Base-by-base conservation (phyloP, 1,284 basidiomycete species). In the Apiotrichum brassicae region DNA sequence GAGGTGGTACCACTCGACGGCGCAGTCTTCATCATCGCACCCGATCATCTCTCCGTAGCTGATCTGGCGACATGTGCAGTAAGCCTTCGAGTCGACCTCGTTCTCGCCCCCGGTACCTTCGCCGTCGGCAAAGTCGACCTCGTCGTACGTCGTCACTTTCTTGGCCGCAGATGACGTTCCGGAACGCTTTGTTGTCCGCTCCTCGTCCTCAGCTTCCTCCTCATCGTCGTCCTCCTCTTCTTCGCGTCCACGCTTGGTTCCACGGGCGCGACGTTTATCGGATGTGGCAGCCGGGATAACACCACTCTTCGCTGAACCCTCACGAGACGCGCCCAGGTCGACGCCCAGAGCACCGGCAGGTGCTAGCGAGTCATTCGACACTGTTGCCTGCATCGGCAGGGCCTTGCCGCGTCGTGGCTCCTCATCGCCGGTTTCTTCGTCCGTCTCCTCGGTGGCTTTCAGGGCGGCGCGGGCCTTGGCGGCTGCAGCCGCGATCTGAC, bases 1-100 rank as follows among this genome's bases (percentile, higher is more conserved):
- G 42, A 93, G 76, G 70, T 94, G 90, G 78, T 90, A 94, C 89
- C 94, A 97, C 84, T 97, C 93, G 49, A 80, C 78, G 64, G 86
- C 83, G 73, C 94, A 97, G 40, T 81, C 80, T n/a, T 79, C 77
- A 61, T 86, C 86, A 72, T 98, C 94, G 70, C 94, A 98, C 3
- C 84, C 94, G 63, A 98, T 92, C 94, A 98, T 98, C 74, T 93
- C 87, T 26, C 93, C 68, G 48, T 63, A 68, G 40, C 87, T 90
- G 49, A 85, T 79, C 22, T 85, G 79, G 56, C 88, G 79, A 70
- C 93, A 97, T 75, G 85, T 82, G 72, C 93, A 98, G 72, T 97
- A 98, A 19, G 80, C 78, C 59, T 78, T 81, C 50, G 81, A 79
- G 58, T 87, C 83, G 30, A 57, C 60, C 51, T 89, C 87, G 32